Conservation (phyloP, 169 alveolate species). For the Cryptosporidium parvum region DNA sequence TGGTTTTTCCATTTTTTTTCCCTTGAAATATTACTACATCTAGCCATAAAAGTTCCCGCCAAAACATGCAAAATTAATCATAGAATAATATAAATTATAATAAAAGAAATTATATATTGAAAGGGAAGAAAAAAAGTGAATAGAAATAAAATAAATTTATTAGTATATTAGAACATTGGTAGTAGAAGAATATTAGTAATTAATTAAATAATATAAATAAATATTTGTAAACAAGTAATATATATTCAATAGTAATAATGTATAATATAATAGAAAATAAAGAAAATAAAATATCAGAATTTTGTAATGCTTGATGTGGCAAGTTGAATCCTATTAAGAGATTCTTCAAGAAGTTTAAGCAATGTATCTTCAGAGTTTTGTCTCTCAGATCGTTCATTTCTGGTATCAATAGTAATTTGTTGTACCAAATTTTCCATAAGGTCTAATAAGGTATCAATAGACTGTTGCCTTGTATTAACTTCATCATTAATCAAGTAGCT, state of each 20-base stretch:
- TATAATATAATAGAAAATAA: not conserved
- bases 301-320: conserved; percentile 21
- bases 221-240: not conserved
- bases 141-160: not conserved
- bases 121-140: not conserved
- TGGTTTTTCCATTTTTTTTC: not conserved
- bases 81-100: not conserved
- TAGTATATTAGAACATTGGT: not conserved
- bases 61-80: not conserved
- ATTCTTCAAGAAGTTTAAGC: conserved; percentile 46
- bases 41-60: not conserved
- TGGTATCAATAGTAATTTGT: conserved; percentile 56
- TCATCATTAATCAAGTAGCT: conserved; percentile 32
- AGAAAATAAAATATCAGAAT: not conserved
- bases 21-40: not conserved
- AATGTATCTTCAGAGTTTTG: conserved; percentile 64
- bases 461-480: conserved; percentile 65
- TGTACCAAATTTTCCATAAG: conserved; percentile 73
- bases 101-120: not conserved
- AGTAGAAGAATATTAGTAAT: not conserved
- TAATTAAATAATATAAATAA: not conserved
- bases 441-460: conserved; percentile 60
- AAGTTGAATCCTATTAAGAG: conserved; percentile 45
- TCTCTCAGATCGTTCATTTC: conserved; percentile 61
- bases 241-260: not conserved